Evolutionary conservation across 805 yeast species (phyloP).

Genomic region (Candida ipomoeae): DNA sequence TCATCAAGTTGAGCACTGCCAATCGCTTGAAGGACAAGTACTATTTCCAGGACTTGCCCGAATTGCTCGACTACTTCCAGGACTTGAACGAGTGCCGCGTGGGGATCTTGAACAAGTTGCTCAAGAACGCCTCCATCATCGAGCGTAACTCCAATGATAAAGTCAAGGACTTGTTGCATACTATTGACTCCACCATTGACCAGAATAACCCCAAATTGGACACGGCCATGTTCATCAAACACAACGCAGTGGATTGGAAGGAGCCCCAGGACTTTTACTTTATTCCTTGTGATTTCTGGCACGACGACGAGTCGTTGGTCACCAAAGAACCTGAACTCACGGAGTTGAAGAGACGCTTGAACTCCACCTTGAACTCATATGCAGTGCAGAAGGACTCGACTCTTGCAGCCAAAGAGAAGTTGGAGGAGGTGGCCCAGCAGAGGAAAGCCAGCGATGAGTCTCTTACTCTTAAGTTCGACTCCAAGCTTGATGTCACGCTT

Average conservation of each 20-base stretch:
- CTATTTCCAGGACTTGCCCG: slow-evolving; percentile 90
- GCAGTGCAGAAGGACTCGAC: slow-evolving; percentile 39
- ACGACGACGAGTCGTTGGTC: slow-evolving; percentile 81
- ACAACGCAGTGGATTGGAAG: slow-evolving; percentile 68
- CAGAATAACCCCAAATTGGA: slow-evolving; percentile 74
- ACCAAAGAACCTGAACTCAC: slow-evolving; percentile 54
- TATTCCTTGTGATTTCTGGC: slow-evolving; percentile 92
- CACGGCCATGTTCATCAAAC: slow-evolving; percentile 88
- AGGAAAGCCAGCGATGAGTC: slow-evolving; percentile 31
- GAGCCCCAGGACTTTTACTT: slow-evolving; percentile 85
- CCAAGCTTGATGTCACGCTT: slow-evolving; percentile 50
- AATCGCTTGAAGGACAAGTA: slow-evolving; percentile 91
- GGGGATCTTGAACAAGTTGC: slow-evolving; percentile 61
- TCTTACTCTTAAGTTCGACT: slow-evolving; percentile 51
- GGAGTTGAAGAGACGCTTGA: slow-evolving; percentile 50
- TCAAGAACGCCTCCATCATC: slow-evolving; percentile 55
- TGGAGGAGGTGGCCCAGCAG: slow-evolving; percentile 40
- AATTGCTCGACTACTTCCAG: slow-evolving; percentile 78
- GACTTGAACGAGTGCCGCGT: slow-evolving; percentile 79
- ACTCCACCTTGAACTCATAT: slow-evolving; percentile 35
- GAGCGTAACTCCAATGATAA: slow-evolving; percentile 50
- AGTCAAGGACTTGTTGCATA: slow-evolving; percentile 47
- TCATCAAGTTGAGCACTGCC: slow-evolving; percentile 76
- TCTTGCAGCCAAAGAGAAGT: slow-evolving; percentile 46
- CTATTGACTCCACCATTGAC: slow-evolving; percentile 52